Conservation (phyloP, 2,329 filamentous ascomycete species). For the Gaeumannomyces sp. region DNA sequence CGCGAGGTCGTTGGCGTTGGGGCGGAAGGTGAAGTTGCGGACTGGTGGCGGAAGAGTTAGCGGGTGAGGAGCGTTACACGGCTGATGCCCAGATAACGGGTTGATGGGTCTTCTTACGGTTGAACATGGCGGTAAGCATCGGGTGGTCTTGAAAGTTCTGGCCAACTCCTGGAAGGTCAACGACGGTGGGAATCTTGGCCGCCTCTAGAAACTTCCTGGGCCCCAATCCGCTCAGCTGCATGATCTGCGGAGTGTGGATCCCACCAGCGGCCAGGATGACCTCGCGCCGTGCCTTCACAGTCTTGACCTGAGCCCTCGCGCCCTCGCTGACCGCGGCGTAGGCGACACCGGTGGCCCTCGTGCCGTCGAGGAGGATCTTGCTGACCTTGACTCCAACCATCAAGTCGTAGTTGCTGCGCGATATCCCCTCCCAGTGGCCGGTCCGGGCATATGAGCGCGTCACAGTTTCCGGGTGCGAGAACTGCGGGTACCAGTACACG, state of each 20-base stretch:
- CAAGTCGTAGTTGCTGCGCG: constrained; percentile 26
- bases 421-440: constrained; percentile 26
- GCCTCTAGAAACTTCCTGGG: constrained; percentile 35
- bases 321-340: constrained; percentile 16
- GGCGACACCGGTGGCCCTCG: constrained; percentile 24
- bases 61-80: neutral
- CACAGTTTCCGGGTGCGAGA: constrained; percentile 30
- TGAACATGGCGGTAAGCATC: constrained; percentile 22
- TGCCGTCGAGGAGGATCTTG: constrained; percentile 22
- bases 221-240: constrained; percentile 32
- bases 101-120: constrained; percentile 17
- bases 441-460: constrained; percentile 33
- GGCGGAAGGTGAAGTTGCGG: constrained; percentile 17
- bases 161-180: constrained; percentile 41
- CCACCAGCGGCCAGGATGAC: constrained; percentile 38
- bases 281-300: constrained; percentile 29
- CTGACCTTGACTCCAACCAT: constrained; percentile 24
- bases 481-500: constrained; percentile 36
- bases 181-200: constrained; percentile 32
- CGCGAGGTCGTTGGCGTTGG: constrained; percentile 16
- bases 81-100: no score
- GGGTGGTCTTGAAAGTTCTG: constrained; percentile 43
- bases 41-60: constrained; percentile 11
- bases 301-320: constrained; percentile 7
- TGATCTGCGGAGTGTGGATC: constrained; percentile 31